Evolutionary conservation across 768 basidiomycete species (phyloP).

Genomic region (Pleurotus tuber-regium): DNA sequence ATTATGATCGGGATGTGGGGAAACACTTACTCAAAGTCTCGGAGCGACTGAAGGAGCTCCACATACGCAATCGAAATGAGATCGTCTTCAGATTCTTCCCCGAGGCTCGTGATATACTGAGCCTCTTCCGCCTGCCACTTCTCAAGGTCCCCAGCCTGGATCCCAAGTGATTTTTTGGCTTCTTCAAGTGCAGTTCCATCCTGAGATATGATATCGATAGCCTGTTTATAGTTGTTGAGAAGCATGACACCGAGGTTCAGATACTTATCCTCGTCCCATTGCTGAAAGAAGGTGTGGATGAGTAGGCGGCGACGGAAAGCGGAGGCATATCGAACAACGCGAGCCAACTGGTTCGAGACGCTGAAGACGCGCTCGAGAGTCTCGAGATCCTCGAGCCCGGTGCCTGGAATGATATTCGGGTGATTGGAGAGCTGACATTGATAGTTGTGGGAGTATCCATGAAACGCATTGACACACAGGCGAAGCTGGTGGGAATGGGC

Average conservation of each 20-base stretch:
- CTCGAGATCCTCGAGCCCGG: no score
- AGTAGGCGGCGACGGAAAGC: no score
- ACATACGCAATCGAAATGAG: conserved; percentile 8
- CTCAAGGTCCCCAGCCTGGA: conserved; percentile 2
- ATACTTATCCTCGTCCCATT: no score
- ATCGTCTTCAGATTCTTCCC: conserved; percentile 12
- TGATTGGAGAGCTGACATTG: conserved; percentile 30
- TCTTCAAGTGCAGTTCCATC: conserved; percentile 19
- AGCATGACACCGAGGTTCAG: no score
- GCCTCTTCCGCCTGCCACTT: conserved; percentile 11
- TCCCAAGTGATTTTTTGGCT: conserved; percentile 3
- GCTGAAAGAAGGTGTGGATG: no score
- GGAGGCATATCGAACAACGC: no score
- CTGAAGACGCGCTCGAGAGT: no score
- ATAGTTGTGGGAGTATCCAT: conserved; percentile 33
- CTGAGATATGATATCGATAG: no score
- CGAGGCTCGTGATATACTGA: background rate
- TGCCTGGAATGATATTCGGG: conserved; percentile 24
- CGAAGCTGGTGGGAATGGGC: conserved; percentile 18
- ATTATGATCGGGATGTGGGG: background rate
- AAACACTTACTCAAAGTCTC: conserved; percentile 13
- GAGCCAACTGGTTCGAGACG: no score
- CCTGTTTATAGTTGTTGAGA: no score
- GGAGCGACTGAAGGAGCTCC: conserved; percentile 11
- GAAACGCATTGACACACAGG: conserved; percentile 18